Conservation (phyloP, 2,329 filamentous ascomycete genomes). For the Rasamsonia emersonii region DNA sequence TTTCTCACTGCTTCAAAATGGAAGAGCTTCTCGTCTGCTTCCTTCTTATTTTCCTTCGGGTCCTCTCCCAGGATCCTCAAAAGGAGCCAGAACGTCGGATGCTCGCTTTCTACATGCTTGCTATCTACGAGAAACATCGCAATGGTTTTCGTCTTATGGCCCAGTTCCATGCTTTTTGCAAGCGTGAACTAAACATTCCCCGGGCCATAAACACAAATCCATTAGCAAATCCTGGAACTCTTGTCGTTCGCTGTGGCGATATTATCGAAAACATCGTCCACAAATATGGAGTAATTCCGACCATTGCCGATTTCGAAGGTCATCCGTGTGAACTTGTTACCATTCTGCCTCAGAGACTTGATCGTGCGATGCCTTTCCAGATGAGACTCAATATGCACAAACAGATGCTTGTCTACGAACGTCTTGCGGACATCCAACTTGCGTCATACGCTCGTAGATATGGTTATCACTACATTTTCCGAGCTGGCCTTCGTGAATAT, state of each 20-base stretch:
- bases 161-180: slow-evolving; percentile 7
- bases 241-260: slow-evolving; percentile 9
- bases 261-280: slow-evolving; percentile 9
- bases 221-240: slow-evolving; percentile 1
- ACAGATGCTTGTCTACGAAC: slow-evolving; percentile 13
- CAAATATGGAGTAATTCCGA: slow-evolving; percentile 11
- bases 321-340: slow-evolving; percentile 13
- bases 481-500: slow-evolving; percentile 18
- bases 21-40: neutral
- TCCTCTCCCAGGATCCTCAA: slow-evolving; percentile 5
- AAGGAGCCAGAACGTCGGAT: slow-evolving; percentile 6
- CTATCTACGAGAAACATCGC: slow-evolving; percentile 10
- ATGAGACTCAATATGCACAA: slow-evolving; percentile 12
- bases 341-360: slow-evolving; percentile 12
- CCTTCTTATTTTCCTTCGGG: slow-evolving; percentile 9
- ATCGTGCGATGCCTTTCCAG: slow-evolving; percentile 6
- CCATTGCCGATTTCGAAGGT: slow-evolving; percentile 16
- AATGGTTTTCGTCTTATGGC: slow-evolving; percentile 15
- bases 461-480: slow-evolving; percentile 18
- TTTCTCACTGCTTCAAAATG: neutral
- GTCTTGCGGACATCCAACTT: slow-evolving; percentile 16
- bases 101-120: slow-evolving; percentile 11
- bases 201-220: slow-evolving; percentile 5
- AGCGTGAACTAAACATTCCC: slow-evolving; percentile 5
- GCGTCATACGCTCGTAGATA: slow-evolving; percentile 11